These are phyloP conservation scores for Yamadazyma philogaea DNA, from an alignment of 805 yeast genomes.

Conservation along the genomic window DNA sequence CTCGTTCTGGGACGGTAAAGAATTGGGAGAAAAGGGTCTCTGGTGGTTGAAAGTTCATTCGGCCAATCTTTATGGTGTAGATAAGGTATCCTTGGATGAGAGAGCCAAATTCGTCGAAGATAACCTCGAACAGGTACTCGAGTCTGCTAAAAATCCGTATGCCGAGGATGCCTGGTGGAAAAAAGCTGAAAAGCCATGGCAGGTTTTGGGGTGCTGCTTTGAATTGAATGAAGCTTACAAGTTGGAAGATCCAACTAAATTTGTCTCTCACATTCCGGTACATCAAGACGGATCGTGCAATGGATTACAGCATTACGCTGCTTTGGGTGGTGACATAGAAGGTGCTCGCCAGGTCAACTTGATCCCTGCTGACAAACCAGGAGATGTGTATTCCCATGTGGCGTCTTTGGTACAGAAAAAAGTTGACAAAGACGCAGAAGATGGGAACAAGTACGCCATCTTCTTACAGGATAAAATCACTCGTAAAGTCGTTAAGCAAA, in stretches of 20 bases:
- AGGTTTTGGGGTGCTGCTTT: slow-evolving; percentile 65
- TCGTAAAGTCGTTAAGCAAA: slow-evolving; percentile 90
- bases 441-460: slow-evolving; percentile 54
- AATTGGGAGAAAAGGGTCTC: slow-evolving; percentile 61
- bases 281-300: slow-evolving; percentile 89
- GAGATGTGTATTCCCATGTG: slow-evolving; percentile 72
- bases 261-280: slow-evolving; percentile 68
- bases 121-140: slow-evolving; percentile 51
- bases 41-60: slow-evolving; percentile 75
- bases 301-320: slow-evolving; percentile 85
- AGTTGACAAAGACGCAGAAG: slow-evolving; percentile 51
- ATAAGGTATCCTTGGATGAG: slow-evolving; percentile 65
- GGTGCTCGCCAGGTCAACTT: slow-evolving; percentile 81
- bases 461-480: slow-evolving; percentile 59
- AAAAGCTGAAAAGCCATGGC: slow-evolving; percentile 81
- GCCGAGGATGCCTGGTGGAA: slow-evolving; percentile 63
- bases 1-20: slow-evolving; percentile 73
- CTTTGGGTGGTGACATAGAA: slow-evolving; percentile 78
- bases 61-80: slow-evolving; percentile 71
- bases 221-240: slow-evolving; percentile 62
- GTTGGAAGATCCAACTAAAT: slow-evolving; percentile 62
- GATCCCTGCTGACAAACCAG: slow-evolving; percentile 68
- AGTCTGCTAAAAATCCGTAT: slow-evolving; percentile 63
- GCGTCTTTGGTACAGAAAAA: slow-evolving; percentile 59
- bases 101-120: slow-evolving; percentile 59